Percentiles rank a stretch among this genome's conserved stretches.
These are phyloP conservation scores for Ophiocordyceps camponoti-leonardi DNA, from an alignment of 2,329 filamentous ascomycete genomes.

Conservation along the genomic window DNA sequence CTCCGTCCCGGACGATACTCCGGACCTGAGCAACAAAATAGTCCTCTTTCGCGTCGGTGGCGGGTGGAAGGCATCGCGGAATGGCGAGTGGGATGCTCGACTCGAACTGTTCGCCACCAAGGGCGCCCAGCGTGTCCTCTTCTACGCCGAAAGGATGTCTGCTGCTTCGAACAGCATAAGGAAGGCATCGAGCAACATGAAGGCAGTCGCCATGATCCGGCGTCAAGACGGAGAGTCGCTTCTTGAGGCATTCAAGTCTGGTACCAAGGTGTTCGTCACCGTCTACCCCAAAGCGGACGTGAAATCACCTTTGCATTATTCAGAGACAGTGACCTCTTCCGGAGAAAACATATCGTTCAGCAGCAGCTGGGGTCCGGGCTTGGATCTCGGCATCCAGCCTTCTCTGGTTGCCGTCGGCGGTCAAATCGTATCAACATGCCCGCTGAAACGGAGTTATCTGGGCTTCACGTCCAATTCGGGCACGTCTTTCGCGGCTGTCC, in stretches of 20 bases:
- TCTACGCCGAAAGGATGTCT: no score
- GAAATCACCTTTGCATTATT: conserved; percentile 22
- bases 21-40: conserved; percentile 39
- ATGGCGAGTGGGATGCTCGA: conserved; percentile 42
- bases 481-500: neutral
- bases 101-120: conserved; percentile 30
- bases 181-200: no score
- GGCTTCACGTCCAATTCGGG: no score
- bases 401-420: conserved; percentile 37
- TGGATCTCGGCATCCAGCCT: conserved; percentile 38
- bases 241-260: no score
- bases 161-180: no score
- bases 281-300: conserved; percentile 18
- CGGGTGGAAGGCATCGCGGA: conserved; percentile 14
- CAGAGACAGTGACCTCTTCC: conserved; percentile 11
- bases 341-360: conserved; percentile 15
- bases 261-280: no score
- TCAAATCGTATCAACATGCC: conserved; percentile 23
- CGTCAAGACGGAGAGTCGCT: no score
- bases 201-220: no score
- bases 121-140: conserved; percentile 14
- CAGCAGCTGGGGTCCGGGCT: conserved; percentile 38
- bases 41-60: conserved; percentile 29
- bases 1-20: conserved; percentile 29
- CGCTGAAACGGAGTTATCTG: no score